Percentiles rank a stretch among this genome's conserved stretches.
These are phyloP conservation scores for Davidsoniella neocaledoniae DNA, from an alignment of 2,329 filamentous ascomycete species.

Conservation along the genomic window DNA sequence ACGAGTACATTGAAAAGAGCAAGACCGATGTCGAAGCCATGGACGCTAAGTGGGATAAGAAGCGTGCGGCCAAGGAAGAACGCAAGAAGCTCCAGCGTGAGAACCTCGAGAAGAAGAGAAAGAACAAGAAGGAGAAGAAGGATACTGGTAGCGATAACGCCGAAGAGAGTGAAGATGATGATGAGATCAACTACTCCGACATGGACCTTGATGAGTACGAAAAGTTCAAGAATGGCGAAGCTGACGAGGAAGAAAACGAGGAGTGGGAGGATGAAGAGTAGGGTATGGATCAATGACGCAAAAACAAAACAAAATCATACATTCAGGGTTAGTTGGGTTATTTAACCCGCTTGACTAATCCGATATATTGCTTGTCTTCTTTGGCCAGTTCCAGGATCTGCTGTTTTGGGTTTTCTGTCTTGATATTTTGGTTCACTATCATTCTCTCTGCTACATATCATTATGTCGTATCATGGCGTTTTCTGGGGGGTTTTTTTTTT, in stretches of 20 bases:
- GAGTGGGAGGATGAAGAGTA: slow-evolving; percentile 12
- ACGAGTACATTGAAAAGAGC: slow-evolving; percentile 81
- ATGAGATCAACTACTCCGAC: slow-evolving; percentile 18
- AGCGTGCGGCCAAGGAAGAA: slow-evolving; percentile 63
- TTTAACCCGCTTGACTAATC: too few species aligned
- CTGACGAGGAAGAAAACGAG: slow-evolving; percentile 4
- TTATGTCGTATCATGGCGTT: too few species aligned
- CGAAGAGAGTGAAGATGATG: slow-evolving; percentile 23
- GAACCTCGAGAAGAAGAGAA: slow-evolving; percentile 75
- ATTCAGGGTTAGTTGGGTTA: too few species aligned
- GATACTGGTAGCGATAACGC: slow-evolving; percentile 18
- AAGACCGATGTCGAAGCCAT: slow-evolving; percentile 60
- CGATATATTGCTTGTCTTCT: too few species aligned
- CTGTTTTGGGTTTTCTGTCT: too few species aligned
- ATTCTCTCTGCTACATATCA: too few species aligned
- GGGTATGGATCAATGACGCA: not conserved
- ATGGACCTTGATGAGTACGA: slow-evolving; percentile 29
- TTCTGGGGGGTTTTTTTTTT: too few species aligned
- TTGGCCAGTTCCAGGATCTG: too few species aligned
- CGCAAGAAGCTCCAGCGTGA: slow-evolving; percentile 70
- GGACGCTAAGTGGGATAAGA: slow-evolving; percentile 68
- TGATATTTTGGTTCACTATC: too few species aligned
- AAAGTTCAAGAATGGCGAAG: slow-evolving; percentile 10
- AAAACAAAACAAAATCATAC: too few species aligned
- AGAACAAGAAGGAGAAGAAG: slow-evolving; percentile 25